phyloP scores from a whole-genome alignment of 2,329 filamentous ascomycete genomes.

The Colletotrichum filicis region DNA sequence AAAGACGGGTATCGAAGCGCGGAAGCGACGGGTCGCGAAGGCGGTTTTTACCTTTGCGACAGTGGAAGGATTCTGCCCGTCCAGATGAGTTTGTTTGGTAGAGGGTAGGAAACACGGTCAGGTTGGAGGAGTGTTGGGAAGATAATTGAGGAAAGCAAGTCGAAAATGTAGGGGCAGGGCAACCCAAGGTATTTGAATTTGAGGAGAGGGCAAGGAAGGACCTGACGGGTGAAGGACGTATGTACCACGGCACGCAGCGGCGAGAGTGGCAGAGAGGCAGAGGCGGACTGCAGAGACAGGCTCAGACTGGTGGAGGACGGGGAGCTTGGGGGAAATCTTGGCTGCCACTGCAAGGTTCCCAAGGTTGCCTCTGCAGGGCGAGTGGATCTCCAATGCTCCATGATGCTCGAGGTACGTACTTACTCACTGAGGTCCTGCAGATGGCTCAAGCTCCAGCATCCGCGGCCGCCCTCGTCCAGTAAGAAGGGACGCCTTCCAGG shows the following conservation, averaged over 20 bases:
- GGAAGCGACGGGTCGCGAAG: constrained; percentile 8
- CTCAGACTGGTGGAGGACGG: neutral
- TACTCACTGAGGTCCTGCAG: neutral
- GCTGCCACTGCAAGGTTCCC: neutral
- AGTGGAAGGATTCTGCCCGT: neutral
- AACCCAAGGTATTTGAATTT: constrained; percentile 26
- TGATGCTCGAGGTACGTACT: neutral
- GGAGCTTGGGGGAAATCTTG: constrained; percentile 27
- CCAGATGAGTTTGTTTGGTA: neutral
- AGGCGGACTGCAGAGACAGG: neutral
- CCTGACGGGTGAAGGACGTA: neutral
- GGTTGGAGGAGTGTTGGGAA: neutral
- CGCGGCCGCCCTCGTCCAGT: neutral
- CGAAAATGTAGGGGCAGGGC: constrained; percentile 5
- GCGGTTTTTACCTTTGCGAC: neutral
- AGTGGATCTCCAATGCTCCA: constrained; percentile 22
- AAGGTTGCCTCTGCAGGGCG: constrained; percentile 10
- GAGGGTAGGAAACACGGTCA: neutral
- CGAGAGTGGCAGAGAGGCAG: constrained; percentile 3
- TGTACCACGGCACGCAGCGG: constrained; percentile 1
- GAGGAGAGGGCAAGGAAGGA: neutral
- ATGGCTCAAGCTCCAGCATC: constrained; percentile 27
- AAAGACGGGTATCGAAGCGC: neutral
- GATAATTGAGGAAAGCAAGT: neutral
- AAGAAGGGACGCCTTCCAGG: neutral